Evolutionary conservation across 106 monocot genomes (phyloP).

Genomic region (Dioscorea zingiberensis): DNA sequence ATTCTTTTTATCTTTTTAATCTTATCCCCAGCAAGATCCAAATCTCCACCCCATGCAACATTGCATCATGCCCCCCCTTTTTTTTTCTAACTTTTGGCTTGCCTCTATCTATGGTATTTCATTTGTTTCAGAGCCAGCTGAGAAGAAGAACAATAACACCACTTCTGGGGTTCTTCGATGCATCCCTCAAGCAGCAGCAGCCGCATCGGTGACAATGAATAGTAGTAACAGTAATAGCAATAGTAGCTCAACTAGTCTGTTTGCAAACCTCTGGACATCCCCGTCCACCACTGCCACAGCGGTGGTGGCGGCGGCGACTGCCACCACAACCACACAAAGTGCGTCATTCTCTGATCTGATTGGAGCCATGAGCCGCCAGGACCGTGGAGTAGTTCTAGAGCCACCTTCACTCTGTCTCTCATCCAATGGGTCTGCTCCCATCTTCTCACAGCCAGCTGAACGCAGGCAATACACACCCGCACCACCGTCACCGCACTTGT

Average conservation of each 20-base stretch:
- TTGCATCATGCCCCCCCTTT: background rate
- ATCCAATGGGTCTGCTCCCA: constrained; percentile 7
- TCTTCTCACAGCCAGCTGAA: constrained; percentile 13
- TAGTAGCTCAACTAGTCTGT: constrained; percentile 14
- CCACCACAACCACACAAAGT: background rate
- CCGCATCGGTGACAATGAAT: constrained; percentile 5
- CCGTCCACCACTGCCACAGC: constrained; percentile 11
- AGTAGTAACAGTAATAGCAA: constrained; percentile 10
- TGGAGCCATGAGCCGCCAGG: constrained; percentile 15
- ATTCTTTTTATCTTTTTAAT: no score
- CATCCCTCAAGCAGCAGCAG: constrained; percentile 8
- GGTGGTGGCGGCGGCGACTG: background rate
- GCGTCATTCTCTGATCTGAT: constrained; percentile 26
- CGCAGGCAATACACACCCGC: constrained; percentile 18
- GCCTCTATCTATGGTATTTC: no score
- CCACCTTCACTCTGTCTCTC: constrained; percentile 45
- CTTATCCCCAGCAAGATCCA: background rate
- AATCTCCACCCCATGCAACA: background rate
- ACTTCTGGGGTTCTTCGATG: constrained; percentile 10
- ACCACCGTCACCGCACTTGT: constrained; percentile 43
- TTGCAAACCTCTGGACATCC: constrained; percentile 26
- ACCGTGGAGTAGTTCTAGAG: constrained; percentile 2
- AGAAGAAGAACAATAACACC: constrained; percentile 5
- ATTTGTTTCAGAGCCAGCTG: constrained; percentile 10
- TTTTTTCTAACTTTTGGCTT: background rate